phyloP scores from a whole-genome alignment of 2,329 filamentous ascomycete species.

The Fusarium sp. region DNA sequence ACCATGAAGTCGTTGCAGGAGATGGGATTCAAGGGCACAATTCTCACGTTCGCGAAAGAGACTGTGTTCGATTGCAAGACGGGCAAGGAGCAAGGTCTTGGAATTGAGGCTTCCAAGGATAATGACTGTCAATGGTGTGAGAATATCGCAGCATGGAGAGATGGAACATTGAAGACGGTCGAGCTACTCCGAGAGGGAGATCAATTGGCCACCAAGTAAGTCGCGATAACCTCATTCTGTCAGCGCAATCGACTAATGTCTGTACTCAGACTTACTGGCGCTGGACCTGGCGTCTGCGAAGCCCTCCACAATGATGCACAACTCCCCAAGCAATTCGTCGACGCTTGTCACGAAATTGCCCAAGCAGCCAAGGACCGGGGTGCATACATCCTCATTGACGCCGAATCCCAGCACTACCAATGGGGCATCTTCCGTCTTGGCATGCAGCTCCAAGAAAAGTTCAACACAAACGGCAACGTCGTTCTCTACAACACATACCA shows the following conservation, averaged over 20 bases:
- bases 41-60: slow-evolving; percentile 64
- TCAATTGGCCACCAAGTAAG: slow-evolving; percentile 54
- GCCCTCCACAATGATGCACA: slow-evolving; percentile 51
- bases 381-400: slow-evolving; percentile 59
- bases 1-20: slow-evolving; percentile 57
- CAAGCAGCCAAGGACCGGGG: slow-evolving; percentile 52
- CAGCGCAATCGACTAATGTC: neutral
- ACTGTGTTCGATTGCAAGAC: slow-evolving; percentile 55
- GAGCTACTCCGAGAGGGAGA: slow-evolving; percentile 50
- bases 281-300: slow-evolving; percentile 53
- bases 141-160: slow-evolving; percentile 53
- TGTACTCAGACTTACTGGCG: slow-evolving; percentile 53
- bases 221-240: neutral
- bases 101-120: slow-evolving; percentile 52
- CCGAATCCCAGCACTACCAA: slow-evolving; percentile 59
- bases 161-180: slow-evolving; percentile 48
- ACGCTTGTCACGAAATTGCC: slow-evolving; percentile 56
- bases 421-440: slow-evolving; percentile 50
- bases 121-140: slow-evolving; percentile 53
- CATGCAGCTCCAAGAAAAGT: slow-evolving; percentile 52
- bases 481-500: slow-evolving; percentile 66
- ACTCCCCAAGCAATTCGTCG: slow-evolving; percentile 55
- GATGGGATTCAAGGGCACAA: slow-evolving; percentile 66
- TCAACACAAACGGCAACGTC: slow-evolving; percentile 53
- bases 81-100: slow-evolving; percentile 36